A percentile compares a stretch with the other conserved stretches of the same genome.
Conservation (phyloP, 2,329 filamentous ascomycete species). For the Fusarium xylarioides region DNA sequence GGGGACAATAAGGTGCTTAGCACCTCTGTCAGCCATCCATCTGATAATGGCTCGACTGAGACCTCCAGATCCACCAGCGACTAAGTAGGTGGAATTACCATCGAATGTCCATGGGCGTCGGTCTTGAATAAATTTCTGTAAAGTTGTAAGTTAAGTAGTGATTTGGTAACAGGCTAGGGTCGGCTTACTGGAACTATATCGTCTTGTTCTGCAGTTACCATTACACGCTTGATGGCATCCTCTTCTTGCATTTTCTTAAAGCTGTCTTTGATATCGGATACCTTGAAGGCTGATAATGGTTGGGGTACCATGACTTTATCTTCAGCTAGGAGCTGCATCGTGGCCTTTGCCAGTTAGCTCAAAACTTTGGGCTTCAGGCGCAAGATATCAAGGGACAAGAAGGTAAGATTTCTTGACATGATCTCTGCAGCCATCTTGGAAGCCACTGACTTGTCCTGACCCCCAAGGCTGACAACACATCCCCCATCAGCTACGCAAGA, state of each 20-base stretch:
- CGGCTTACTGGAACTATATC: neutral
- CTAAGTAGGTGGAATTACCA: slow-evolving; percentile 12
- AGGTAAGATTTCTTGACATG: neutral
- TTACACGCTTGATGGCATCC: too few relatives aligned
- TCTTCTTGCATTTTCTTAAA: neutral
- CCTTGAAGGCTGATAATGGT: accelerated
- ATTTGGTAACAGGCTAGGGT: accelerated
- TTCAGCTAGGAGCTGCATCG: neutral
- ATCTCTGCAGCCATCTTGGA: accelerated
- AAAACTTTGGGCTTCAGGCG: neutral
- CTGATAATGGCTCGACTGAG: slow-evolving; percentile 35
- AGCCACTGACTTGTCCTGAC: accelerated
- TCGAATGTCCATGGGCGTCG: neutral
- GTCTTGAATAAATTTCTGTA: neutral
- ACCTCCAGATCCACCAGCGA: slow-evolving; percentile 37
- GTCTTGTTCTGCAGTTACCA: accelerated
- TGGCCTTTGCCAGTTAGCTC: accelerated
- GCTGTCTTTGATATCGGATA: neutral
- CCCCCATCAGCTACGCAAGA: neutral
- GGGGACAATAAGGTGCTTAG: slow-evolving; percentile 43
- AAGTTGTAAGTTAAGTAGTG: accelerated
- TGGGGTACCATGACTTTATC: accelerated
- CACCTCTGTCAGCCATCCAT: slow-evolving; percentile 29
- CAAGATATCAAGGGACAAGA: neutral
- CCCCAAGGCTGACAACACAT: neutral